phyloP scores from a whole-genome alignment of 257 asterid species.

The Solanum pennellii region DNA sequence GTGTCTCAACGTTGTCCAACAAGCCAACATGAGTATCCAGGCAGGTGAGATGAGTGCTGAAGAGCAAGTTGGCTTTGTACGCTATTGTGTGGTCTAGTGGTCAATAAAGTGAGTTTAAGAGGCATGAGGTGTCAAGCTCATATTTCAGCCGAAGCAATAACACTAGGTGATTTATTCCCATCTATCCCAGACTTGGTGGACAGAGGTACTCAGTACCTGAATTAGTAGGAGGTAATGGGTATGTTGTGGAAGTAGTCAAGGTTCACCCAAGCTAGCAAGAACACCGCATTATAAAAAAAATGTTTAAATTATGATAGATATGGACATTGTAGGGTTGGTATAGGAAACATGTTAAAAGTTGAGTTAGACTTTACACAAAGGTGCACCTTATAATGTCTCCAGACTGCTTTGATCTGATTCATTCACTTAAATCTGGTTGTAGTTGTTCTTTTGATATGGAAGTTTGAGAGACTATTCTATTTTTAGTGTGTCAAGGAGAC shows the following conservation, averaged over 20 bases:
- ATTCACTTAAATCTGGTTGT: not conserved
- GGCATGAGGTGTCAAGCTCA: not conserved
- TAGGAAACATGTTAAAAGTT: not conserved
- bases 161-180: not conserved
- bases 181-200: not conserved
- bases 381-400: not conserved
- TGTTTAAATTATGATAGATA: not conserved
- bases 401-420: not conserved
- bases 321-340: not conserved
- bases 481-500: not conserved
- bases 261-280: not conserved
- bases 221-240: not conserved
- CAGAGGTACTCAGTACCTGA: not conserved
- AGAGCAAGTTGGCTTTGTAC: not conserved
- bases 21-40: not conserved
- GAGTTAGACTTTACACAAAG: not conserved
- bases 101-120: not conserved
- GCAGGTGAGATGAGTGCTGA: not conserved
- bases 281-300: not conserved
- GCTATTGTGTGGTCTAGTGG: not conserved
- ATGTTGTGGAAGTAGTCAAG: not conserved
- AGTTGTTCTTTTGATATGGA: not conserved
- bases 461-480: not conserved
- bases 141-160: not conserved
- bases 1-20: not conserved